A percentile compares a stretch with the other conserved stretches of the same genome.
phyloP scores from a whole-genome alignment of 768 basidiomycete genomes.

The Chalciporus chontae region DNA sequence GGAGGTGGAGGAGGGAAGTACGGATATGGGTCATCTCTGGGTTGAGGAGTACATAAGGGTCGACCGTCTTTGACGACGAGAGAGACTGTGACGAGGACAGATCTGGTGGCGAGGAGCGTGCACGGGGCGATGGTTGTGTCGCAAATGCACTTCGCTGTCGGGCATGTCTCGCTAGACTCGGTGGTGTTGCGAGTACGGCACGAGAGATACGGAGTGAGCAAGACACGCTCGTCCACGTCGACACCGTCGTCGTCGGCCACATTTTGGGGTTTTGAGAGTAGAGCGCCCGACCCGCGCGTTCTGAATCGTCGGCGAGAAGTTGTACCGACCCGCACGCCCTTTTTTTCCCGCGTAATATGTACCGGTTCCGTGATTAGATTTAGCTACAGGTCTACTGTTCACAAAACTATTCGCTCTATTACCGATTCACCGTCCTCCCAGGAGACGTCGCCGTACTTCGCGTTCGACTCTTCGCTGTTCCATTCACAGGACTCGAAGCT shows the following conservation, averaged over 20 bases:
- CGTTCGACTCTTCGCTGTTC: conserved; percentile 23
- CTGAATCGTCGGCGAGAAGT: background rate
- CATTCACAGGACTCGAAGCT: conserved; percentile 7
- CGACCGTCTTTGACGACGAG: conserved; percentile 30
- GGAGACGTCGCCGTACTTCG: conserved; percentile 29
- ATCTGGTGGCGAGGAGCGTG: conserved; percentile 14
- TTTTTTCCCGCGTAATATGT: conserved; percentile 25
- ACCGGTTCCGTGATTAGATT: background rate
- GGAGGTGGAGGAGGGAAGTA: conserved; percentile 65
- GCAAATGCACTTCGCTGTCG: conserved; percentile 44
- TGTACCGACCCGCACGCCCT: too few species aligned
- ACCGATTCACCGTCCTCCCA: conserved; percentile 17
- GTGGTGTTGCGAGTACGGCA: background rate
- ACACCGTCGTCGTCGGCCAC: conserved; percentile 19
- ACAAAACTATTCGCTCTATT: background rate
- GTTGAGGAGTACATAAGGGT: conserved; percentile 70
- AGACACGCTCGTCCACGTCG: conserved; percentile 16
- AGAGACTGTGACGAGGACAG: background rate
- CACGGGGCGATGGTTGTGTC: conserved; percentile 13
- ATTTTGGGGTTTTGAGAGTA: background rate
- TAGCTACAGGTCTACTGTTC: background rate
- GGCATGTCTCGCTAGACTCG: conserved; percentile 13
- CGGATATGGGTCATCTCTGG: conserved; percentile 72
- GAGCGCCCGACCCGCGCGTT: background rate
- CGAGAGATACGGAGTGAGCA: conserved; percentile 16